Conservation (phyloP, 202 grass and related monocot genomes). For the Dendrocalamus latiflorus region DNA sequence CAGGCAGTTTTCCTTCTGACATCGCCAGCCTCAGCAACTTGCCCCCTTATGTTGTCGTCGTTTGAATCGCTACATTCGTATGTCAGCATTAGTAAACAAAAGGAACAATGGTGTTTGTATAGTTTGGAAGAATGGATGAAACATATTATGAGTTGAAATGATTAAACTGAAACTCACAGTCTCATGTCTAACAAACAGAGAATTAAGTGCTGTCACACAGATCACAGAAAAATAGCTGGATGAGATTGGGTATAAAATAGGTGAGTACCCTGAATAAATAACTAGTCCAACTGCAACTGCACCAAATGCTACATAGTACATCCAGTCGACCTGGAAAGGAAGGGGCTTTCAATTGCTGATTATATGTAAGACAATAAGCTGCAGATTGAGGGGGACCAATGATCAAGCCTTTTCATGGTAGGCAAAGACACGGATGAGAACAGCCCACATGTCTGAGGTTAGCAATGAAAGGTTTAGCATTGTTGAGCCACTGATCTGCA, state of each 20-base stretch:
- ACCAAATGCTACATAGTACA: conserved; percentile 70
- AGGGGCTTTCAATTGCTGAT: neutral
- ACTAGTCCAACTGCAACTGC: conserved; percentile 56
- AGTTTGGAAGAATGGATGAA: neutral
- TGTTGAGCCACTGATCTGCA: conserved; percentile 66
- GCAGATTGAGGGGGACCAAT: neutral
- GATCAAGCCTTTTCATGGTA: conserved; percentile 52
- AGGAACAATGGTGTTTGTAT: neutral
- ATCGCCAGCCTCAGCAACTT: neutral
- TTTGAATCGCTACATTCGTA: conserved; percentile 26
- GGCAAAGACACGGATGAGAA: conserved; percentile 69
- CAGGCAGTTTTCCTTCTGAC: conserved; percentile 9
- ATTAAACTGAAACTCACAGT: too few species aligned
- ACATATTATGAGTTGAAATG: neutral
- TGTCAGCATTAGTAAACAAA: neutral
- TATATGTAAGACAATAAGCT: conserved; percentile 1
- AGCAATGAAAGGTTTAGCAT: conserved; percentile 71
- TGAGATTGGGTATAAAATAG: neutral
- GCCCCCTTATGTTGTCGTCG: conserved; percentile 12
- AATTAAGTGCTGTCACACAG: neutral
- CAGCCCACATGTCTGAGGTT: conserved; percentile 74
- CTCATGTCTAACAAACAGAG: neutral
- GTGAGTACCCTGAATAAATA: conserved; percentile 47
- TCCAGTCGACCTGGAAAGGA: conserved; percentile 64
- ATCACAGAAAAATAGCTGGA: neutral